Evolutionary conservation across 2,329 filamentous ascomycete species (phyloP).

Genomic region (Triangularia setosa): DNA sequence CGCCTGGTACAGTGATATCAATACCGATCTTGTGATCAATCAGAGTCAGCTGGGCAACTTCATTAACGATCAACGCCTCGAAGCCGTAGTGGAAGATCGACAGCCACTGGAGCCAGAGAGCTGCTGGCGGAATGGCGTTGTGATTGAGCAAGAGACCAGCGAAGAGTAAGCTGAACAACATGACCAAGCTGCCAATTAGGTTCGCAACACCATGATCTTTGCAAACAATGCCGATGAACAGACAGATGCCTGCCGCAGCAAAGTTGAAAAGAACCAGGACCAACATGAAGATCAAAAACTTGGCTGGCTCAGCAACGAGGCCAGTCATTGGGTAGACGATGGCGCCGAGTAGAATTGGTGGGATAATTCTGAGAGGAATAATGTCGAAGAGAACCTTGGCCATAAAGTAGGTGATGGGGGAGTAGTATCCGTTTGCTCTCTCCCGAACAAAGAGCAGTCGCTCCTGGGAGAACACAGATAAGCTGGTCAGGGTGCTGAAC

Average conservation of each 20-base stretch:
- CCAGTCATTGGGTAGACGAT: slow-evolving; percentile 99
- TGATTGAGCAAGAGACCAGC: slow-evolving; percentile 92
- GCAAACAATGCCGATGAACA: slow-evolving; percentile 95
- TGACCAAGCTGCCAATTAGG: slow-evolving; percentile 87
- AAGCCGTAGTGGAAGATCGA: slow-evolving; percentile 99
- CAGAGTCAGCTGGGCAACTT: slow-evolving; percentile 84
- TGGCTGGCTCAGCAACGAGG: slow-evolving; percentile 71
- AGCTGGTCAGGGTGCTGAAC: slow-evolving; percentile 89
- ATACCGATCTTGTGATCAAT: slow-evolving; percentile 94
- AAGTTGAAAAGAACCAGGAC: slow-evolving; percentile 95
- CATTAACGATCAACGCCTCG: slow-evolving; percentile 94
- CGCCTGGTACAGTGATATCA: slow-evolving; percentile 92
- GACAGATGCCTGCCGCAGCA: slow-evolving; percentile 84
- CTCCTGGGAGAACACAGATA: slow-evolving; percentile 91
- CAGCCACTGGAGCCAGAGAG: slow-evolving; percentile 85
- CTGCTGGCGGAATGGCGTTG: slow-evolving; percentile 79
- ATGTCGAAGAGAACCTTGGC: slow-evolving; percentile 99
- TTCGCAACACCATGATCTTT: slow-evolving; percentile 89
- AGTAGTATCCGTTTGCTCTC: slow-evolving; percentile 94
- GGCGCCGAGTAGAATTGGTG: slow-evolving; percentile 88
- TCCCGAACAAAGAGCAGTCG: slow-evolving; percentile 88
- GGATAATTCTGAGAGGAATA: slow-evolving; percentile 86
- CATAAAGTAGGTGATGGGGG: slow-evolving; percentile 87
- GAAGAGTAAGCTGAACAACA: slow-evolving; percentile 95
- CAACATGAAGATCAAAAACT: slow-evolving; percentile 89